These are phyloP conservation scores for Iberis pinnata DNA, from an alignment of 345 rosid species.

Conservation along the genomic window DNA sequence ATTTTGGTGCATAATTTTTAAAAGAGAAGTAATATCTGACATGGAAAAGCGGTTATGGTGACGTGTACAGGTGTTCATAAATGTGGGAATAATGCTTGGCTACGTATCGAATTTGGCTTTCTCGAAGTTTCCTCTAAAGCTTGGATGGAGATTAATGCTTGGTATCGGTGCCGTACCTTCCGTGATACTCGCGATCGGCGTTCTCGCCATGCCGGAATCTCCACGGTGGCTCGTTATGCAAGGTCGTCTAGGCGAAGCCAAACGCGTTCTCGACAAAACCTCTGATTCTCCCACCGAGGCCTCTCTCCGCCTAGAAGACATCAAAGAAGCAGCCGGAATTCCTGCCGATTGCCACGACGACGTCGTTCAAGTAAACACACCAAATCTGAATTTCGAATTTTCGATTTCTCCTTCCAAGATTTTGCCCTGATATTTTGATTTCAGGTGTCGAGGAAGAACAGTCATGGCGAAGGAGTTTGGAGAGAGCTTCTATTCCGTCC, in stretches of 20 bases:
- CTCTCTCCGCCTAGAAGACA: slow-evolving; percentile 52
- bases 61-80: slow-evolving; percentile 68
- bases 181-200: slow-evolving; percentile 44
- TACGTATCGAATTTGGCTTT: slow-evolving; percentile 75
- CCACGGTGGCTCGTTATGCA: slow-evolving; percentile 96
- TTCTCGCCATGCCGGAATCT: slow-evolving; percentile 86
- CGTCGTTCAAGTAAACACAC: too few species aligned
- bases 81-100: slow-evolving; percentile 59
- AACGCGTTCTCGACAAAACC: slow-evolving; percentile 59
- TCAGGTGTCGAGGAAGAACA: slow-evolving; percentile 22
- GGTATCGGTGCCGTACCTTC: slow-evolving; percentile 73
- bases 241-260: slow-evolving; percentile 80
- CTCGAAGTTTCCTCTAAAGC: slow-evolving; percentile 41
- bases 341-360: slow-evolving; percentile 69
- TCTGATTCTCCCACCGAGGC: slow-evolving; percentile 65
- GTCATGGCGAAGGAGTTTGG: slow-evolving; percentile 68
- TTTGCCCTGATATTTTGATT: too few species aligned
- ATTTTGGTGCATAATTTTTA: too few species aligned
- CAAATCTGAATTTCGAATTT: too few species aligned
- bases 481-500: slow-evolving; percentile 54
- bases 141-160: slow-evolving; percentile 89
- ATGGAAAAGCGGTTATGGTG: too few species aligned
- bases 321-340: slow-evolving; percentile 79
- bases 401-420: too few species aligned
- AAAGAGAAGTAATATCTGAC: slow-evolving; percentile 22